Evolutionary conservation across 2,329 filamentous ascomycete genomes (phyloP).

Genomic region (Cladophialophora exuberans): DNA sequence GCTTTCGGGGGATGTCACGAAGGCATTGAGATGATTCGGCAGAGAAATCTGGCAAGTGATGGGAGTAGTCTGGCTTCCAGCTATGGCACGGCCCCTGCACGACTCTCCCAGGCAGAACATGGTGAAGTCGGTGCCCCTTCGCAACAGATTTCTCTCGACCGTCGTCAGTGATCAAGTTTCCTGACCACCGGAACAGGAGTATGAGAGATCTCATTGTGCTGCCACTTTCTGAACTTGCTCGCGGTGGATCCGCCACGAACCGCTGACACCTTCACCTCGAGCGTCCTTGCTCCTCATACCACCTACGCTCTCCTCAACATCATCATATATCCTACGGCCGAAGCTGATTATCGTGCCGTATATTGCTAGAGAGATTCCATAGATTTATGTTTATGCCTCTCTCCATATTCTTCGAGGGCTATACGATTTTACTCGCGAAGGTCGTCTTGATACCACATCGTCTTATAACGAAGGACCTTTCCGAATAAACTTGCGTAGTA

Average conservation of each 20-base stretch:
- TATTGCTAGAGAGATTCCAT: background rate
- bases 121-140: constrained; percentile 13
- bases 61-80: constrained; percentile 17
- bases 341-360: background rate
- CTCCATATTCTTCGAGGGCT: too few relatives aligned
- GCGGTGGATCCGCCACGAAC: constrained; percentile 19
- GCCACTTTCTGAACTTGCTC: constrained; percentile 19
- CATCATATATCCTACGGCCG: background rate
- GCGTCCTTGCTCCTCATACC: background rate
- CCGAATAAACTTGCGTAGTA: too few relatives aligned
- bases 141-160: constrained; percentile 17
- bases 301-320: constrained; percentile 4
- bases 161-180: constrained; percentile 16
- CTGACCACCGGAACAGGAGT: constrained; percentile 16
- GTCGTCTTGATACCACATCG: too few relatives aligned
- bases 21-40: constrained; percentile 18
- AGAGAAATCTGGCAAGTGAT: constrained; percentile 16
- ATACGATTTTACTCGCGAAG: too few relatives aligned
- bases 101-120: constrained; percentile 20
- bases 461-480: too few relatives aligned
- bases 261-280: constrained; percentile 12
- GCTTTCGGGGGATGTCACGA: constrained; percentile 17
- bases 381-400: too few relatives aligned
- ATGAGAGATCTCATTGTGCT: constrained; percentile 19
- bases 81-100: constrained; percentile 15